Evolutionary conservation across 768 basidiomycete species (phyloP).

Genomic region (Phylloporus rhodoxanthus): DNA sequence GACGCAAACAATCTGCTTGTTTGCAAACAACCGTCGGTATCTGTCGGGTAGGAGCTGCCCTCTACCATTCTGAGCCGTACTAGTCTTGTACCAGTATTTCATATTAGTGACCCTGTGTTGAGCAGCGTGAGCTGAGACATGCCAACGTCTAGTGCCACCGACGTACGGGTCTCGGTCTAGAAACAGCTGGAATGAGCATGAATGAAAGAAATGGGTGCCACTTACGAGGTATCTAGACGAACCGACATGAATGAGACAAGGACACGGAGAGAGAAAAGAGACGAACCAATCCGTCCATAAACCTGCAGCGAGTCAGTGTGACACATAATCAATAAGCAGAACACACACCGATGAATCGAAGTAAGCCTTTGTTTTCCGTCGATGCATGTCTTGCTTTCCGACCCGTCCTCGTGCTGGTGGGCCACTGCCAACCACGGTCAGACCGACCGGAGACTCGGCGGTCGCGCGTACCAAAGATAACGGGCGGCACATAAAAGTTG

Average conservation of each 20-base stretch:
- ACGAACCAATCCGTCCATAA: conserved; percentile 66
- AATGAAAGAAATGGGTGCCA: neutral
- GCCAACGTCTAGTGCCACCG: too few relatives aligned
- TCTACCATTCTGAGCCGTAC: conserved; percentile 7
- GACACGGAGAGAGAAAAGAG: neutral
- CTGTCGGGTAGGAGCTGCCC: conserved; percentile 45
- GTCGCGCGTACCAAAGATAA: conserved; percentile 58
- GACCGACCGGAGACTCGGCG: neutral
- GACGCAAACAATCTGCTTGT: conserved; percentile 60
- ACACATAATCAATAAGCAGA: neutral
- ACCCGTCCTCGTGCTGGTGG: conserved; percentile 51
- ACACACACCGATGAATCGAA: conserved; percentile 58
- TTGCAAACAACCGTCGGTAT: conserved; percentile 55
- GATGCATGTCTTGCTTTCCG: conserved; percentile 62
- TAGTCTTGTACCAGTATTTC: conserved; percentile 48
- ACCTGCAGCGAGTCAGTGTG: conserved; percentile 33
- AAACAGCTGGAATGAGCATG: neutral
- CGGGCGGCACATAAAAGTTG: conserved; percentile 75
- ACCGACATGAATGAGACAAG: conserved; percentile 5
- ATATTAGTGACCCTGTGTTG: conserved; percentile 25
- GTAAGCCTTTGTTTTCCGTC: conserved; percentile 81
- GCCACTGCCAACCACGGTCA: conserved; percentile 35
- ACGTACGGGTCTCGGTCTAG: conserved; percentile 45
- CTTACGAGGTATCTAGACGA: conserved; percentile 52
- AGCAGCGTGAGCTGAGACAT: neutral